Evolutionary conservation across 2,329 filamentous ascomycete species (phyloP).

Genomic region (Xylariaceae sp.): DNA sequence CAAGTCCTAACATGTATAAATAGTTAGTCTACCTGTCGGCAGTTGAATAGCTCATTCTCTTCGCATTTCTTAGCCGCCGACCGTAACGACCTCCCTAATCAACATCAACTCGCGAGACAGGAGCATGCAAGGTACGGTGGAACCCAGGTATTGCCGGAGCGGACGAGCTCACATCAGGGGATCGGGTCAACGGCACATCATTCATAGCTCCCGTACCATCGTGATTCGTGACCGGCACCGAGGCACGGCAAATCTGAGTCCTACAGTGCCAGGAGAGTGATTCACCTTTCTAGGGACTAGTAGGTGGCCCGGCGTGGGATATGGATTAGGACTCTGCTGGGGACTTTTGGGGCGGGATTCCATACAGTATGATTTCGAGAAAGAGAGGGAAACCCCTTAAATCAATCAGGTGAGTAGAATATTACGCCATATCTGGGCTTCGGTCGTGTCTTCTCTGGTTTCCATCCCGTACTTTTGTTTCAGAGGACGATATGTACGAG

Average conservation of each 20-base stretch:
- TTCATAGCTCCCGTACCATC: neutral
- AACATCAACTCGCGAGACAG: neutral
- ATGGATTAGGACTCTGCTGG: neutral
- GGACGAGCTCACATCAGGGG: neutral
- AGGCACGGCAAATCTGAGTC: neutral
- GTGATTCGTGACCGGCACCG: neutral
- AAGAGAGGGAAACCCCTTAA: too few species aligned
- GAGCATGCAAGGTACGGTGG: neutral
- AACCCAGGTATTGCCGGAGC: neutral
- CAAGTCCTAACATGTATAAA: too few species aligned
- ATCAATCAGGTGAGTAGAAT: too few species aligned
- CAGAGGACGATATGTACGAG: too few species aligned
- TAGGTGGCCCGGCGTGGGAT: neutral
- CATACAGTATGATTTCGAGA: too few species aligned
- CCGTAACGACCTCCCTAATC: neutral
- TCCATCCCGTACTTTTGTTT: too few species aligned
- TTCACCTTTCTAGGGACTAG: neutral
- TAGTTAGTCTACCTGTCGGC: too few species aligned
- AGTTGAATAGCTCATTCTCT: neutral
- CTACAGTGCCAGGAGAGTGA: neutral
- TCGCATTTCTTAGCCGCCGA: neutral
- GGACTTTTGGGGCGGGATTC: neutral
- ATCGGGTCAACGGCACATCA: neutral
- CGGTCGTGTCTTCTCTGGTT: too few species aligned
- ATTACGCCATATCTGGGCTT: too few species aligned